Evolutionary conservation across 192 early-diverging fungal species (phyloP).

Genomic region (Rhizophagus sp.): DNA sequence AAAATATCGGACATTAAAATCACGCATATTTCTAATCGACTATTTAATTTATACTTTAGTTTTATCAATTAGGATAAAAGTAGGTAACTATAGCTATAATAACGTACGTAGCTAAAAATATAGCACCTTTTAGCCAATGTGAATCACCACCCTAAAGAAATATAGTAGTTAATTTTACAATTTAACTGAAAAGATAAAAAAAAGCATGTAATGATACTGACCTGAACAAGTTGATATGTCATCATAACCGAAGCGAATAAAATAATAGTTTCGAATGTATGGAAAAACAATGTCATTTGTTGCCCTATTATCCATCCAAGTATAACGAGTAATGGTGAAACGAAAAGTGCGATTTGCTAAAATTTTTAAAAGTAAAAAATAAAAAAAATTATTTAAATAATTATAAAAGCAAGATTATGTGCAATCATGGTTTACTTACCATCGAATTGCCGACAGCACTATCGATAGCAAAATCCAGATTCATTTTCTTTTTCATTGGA

Average conservation of each 20-base stretch:
- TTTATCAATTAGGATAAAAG: too few relatives aligned
- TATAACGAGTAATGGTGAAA: constrained; percentile 68
- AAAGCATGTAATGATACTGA: neutral
- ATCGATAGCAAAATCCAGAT: constrained; percentile 84
- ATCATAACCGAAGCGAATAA: constrained; percentile 78
- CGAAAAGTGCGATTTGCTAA: constrained; percentile 81
- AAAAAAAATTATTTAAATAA: neutral
- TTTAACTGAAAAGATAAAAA: constrained; percentile 27
- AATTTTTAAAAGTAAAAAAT: too few relatives aligned
- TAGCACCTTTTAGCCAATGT: constrained; percentile 92
- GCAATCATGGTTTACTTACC: neutral
- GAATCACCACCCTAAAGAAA: constrained; percentile 71
- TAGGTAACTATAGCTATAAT: constrained; percentile 79
- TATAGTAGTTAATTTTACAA: neutral
- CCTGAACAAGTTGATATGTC: constrained; percentile 69
- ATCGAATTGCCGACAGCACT: constrained; percentile 85
- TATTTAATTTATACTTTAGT: too few relatives aligned
- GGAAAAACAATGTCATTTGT: constrained; percentile 86
- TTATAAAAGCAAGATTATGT: too few relatives aligned
- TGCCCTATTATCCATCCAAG: constrained; percentile 82
- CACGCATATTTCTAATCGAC: too few relatives aligned
- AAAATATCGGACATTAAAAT: too few relatives aligned
- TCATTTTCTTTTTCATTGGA: constrained; percentile 54
- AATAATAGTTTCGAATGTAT: constrained; percentile 77
- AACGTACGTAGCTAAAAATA: constrained; percentile 78